Base-by-base conservation (phyloP, 2,329 filamentous ascomycete genomes). In the Aspergillus sp. region DNA sequence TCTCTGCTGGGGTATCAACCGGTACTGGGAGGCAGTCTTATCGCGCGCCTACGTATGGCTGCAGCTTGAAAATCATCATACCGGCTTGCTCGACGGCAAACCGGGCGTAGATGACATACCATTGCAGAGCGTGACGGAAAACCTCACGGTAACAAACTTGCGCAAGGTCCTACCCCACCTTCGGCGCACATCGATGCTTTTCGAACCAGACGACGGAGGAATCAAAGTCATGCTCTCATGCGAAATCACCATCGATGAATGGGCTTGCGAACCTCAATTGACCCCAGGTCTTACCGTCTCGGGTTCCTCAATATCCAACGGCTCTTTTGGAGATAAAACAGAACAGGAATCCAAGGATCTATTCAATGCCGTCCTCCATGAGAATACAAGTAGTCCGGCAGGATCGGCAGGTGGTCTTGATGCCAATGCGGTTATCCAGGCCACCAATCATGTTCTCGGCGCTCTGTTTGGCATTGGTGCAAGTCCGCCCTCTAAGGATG, bases 1-100 rank as follows among this genome's bases (percentile, higher is more conserved):
- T 14, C 65, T 79, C 16, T 78, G 77, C 59, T 77, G 74, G 70
- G 77, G 77, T 4, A 70, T 78, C 47, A 75, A 74, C 54, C 70
- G 73, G 6, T 79, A 78, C 60, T 79, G 76, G 76, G 77, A 78
- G 66, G 72, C 72, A 6, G 62, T 67, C 39, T 57, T 78, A 12
- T 69, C 67, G n/a, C 75, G 76, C 5, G 74, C 76, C 22, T 69
- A 68, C 39, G 55, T 78, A 52, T 78, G 77, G 75, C 66, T 72
- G 31, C 64, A 69, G 39, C 65, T 77, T 36, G 69, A 73, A 31
- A 57, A 64, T n/a, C 69, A 68, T 22, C 65, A 72, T 52, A 57
- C 61, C 5, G 55, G 50, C 16, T 36, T 65, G 10, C 54, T 67
- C 47, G 36, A 42, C 9, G 14, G 51, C 16, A 7, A 29, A 29